Evolutionary conservation across 2,329 filamentous ascomycete genomes (phyloP).

Genomic region (Penicillium thymicola): DNA sequence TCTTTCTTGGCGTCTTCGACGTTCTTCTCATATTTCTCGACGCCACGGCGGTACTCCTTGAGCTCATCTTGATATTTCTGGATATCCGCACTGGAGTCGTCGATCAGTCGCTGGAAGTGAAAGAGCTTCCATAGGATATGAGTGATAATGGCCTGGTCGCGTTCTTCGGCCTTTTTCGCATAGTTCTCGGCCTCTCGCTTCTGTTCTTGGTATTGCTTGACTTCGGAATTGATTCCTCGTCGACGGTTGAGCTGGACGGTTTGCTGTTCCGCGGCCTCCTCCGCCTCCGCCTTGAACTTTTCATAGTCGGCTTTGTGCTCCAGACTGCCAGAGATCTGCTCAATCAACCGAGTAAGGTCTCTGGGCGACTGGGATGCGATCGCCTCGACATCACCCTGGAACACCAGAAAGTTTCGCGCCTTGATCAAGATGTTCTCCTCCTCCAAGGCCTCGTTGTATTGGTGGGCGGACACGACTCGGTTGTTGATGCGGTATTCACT

Average conservation of each 20-base stretch:
- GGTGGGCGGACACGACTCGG: slow-evolving; percentile 76
- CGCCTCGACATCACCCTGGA: slow-evolving; percentile 95
- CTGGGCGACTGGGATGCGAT: slow-evolving; percentile 94
- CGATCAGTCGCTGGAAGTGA: slow-evolving; percentile 89
- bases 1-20: slow-evolving; percentile 79
- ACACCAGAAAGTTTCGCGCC: slow-evolving; percentile 94
- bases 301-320: slow-evolving; percentile 96
- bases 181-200: slow-evolving; percentile 94
- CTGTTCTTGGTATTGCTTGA: slow-evolving; percentile 96
- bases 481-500: slow-evolving; percentile 99
- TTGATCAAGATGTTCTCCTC: slow-evolving; percentile 96
- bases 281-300: slow-evolving; percentile 76
- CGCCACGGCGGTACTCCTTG: slow-evolving; percentile 83
- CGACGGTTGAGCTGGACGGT: slow-evolving; percentile 84
- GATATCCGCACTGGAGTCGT: slow-evolving; percentile 85
- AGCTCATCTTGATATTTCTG: slow-evolving; percentile 91
- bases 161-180: slow-evolving; percentile 83
- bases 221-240: slow-evolving; percentile 93
- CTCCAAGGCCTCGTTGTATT: slow-evolving; percentile 92
- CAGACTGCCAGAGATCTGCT: slow-evolving; percentile 94
- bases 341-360: slow-evolving; percentile 87
- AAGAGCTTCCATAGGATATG: slow-evolving; percentile 97
- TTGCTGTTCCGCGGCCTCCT: slow-evolving; percentile 84
- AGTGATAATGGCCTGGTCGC: slow-evolving; percentile 84
- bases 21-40: slow-evolving; percentile 76